Conservation (phyloP, 495 filamentous ascomycete genomes). For the Neurospora tetraspora region DNA sequence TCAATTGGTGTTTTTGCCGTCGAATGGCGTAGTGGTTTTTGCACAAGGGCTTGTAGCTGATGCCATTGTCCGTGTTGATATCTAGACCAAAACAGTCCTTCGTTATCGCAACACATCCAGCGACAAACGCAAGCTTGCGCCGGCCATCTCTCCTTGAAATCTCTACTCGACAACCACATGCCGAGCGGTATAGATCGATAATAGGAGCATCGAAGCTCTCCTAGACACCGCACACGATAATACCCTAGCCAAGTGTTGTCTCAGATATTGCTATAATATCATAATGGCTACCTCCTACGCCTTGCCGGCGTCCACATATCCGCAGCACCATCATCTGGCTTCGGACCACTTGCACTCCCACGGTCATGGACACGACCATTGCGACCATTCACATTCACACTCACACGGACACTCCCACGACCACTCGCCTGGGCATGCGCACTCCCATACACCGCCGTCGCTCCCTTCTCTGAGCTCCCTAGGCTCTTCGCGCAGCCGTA, state of each 20-base stretch:
- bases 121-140: background rate
- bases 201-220: slow-evolving; percentile 16
- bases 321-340: slow-evolving; percentile 32
- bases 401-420: slow-evolving; percentile 30
- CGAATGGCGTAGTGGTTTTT: background rate
- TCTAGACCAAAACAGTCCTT: background rate
- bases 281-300: slow-evolving; percentile 42
- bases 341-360: slow-evolving; percentile 17
- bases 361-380: slow-evolving; percentile 20
- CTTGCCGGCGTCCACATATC: slow-evolving; percentile 37
- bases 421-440: slow-evolving; percentile 23
- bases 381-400: slow-evolving; percentile 27
- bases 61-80: background rate
- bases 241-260: background rate
- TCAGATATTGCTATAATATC: background rate
- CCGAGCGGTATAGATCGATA: background rate
- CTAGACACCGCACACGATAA: background rate
- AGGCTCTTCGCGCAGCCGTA: slow-evolving; percentile 13
- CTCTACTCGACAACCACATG: background rate
- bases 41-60: background rate
- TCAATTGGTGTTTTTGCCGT: background rate
- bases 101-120: background rate
- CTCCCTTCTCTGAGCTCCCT: slow-evolving; percentile 12
- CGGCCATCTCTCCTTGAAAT: background rate
- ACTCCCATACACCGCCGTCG: slow-evolving; percentile 24